phyloP scores from a whole-genome alignment of 2,329 filamentous ascomycete species.

The Parafenestella ontariensis region DNA sequence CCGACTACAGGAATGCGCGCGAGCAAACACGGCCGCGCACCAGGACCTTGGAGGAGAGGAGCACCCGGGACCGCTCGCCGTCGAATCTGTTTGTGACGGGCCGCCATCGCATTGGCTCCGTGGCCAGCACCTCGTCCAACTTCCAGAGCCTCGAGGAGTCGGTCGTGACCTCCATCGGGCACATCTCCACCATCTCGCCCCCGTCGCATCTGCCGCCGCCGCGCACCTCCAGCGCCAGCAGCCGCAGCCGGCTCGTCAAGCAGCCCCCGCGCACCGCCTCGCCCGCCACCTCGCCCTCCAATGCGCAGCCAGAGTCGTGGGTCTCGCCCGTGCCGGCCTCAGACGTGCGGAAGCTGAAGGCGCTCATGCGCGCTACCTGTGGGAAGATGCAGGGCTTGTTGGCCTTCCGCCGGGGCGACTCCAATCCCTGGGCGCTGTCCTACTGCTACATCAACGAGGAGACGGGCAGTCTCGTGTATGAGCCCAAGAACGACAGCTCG shows the following conservation, averaged over 20 bases:
- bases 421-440: constrained; percentile 71
- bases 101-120: constrained; percentile 72
- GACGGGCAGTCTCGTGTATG: constrained; percentile 75
- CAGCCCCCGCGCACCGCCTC: constrained; percentile 29
- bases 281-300: constrained; percentile 29
- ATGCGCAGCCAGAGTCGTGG: constrained; percentile 43
- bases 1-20: constrained; percentile 40
- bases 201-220: constrained; percentile 34
- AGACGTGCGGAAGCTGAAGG: constrained; percentile 74
- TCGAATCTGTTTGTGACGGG: constrained; percentile 50
- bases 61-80: constrained; percentile 51
- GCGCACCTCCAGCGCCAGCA: constrained; percentile 38
- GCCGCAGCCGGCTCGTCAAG: constrained; percentile 42
- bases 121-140: constrained; percentile 66
- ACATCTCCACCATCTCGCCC: constrained; percentile 49
- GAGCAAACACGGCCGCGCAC: constrained; percentile 63
- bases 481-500: constrained; percentile 71
- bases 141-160: constrained; percentile 54
- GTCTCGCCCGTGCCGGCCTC: constrained; percentile 59
- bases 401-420: constrained; percentile 70
- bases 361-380: constrained; percentile 78
- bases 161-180: constrained; percentile 51
- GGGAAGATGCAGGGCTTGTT: constrained; percentile 82
- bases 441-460: constrained; percentile 81
- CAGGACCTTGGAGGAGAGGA: constrained; percentile 57